phyloP scores from a whole-genome alignment of 1,284 basidiomycete genomes.

The Pascua guehoae region DNA sequence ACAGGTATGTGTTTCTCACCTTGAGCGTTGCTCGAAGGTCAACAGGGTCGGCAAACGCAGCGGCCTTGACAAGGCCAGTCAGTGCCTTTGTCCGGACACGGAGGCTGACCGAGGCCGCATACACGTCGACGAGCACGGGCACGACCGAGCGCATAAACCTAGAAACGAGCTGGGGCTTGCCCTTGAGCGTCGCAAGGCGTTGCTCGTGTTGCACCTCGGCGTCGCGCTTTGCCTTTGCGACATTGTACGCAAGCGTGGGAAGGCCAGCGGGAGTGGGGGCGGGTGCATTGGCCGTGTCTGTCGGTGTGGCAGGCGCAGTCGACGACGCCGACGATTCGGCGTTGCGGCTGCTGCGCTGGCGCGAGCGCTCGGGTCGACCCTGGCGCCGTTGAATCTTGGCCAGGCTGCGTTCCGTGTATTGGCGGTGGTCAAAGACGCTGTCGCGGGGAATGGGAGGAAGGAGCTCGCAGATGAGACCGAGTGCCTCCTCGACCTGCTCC shows the following conservation, averaged over 20 bases:
- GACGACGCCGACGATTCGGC: conserved; percentile 11
- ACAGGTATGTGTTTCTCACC: conserved; percentile 51
- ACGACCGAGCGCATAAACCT: conserved; percentile 81
- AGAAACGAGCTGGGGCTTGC: conserved; percentile 68
- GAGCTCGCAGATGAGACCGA: conserved; percentile 80
- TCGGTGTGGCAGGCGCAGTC: conserved; percentile 24
- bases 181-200: conserved; percentile 60
- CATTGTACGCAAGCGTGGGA: conserved; percentile 5
- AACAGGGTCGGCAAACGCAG: conserved; percentile 75
- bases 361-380: conserved; percentile 18
- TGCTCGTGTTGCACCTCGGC: conserved; percentile 43
- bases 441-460: conserved; percentile 83
- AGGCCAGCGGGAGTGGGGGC: conserved; percentile 1
- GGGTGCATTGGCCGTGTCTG: conserved; percentile 3
- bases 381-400: conserved; percentile 41
- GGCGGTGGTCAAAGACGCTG: conserved; percentile 87
- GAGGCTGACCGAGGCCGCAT: conserved; percentile 83
- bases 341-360: conserved; percentile 4
- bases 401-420: conserved; percentile 82
- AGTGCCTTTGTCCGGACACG: conserved; percentile 82
- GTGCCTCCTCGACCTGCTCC: conserved; percentile 89
- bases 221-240: conserved; percentile 36
- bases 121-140: conserved; percentile 90
- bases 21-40: conserved; percentile 70
- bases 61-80: conserved; percentile 78